Conservation (phyloP, 441 rosid genomes). For the Brassica hybrid region DNA sequence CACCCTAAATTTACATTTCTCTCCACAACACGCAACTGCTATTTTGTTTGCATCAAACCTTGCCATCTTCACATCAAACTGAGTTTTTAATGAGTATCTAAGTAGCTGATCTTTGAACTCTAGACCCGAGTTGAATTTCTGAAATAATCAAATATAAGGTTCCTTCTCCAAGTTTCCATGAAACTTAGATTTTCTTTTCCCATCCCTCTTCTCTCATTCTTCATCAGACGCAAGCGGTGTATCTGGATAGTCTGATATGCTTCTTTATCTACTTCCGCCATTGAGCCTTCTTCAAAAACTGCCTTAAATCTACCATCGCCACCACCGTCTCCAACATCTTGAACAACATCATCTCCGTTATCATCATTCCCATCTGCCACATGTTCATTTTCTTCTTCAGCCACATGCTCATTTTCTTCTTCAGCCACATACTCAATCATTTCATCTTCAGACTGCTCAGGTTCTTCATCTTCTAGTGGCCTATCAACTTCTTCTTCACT, state of each 20-base stretch:
- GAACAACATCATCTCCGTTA: background rate
- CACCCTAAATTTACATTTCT: background rate
- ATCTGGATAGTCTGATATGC: background rate
- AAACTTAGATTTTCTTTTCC: background rate
- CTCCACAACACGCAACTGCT: background rate
- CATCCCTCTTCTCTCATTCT: background rate
- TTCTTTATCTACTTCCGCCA: background rate
- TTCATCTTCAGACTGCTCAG: background rate
- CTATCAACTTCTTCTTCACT: background rate
- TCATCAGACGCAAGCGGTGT: background rate
- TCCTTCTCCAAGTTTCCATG: background rate
- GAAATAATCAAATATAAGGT: background rate
- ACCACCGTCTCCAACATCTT: background rate
- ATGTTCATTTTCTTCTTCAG: background rate
- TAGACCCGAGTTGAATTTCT: background rate
- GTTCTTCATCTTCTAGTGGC: background rate
- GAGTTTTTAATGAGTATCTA: background rate
- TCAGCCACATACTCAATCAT: background rate
- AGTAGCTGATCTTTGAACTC: background rate
- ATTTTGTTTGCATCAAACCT: background rate
- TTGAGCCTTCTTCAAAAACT: background rate
- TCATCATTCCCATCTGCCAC: background rate
- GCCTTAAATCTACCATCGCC: background rate
- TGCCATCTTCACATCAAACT: background rate
- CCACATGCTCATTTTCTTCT: background rate